phyloP scores from a whole-genome alignment of 129 eudicot species.

The Tagetes patula region DNA sequence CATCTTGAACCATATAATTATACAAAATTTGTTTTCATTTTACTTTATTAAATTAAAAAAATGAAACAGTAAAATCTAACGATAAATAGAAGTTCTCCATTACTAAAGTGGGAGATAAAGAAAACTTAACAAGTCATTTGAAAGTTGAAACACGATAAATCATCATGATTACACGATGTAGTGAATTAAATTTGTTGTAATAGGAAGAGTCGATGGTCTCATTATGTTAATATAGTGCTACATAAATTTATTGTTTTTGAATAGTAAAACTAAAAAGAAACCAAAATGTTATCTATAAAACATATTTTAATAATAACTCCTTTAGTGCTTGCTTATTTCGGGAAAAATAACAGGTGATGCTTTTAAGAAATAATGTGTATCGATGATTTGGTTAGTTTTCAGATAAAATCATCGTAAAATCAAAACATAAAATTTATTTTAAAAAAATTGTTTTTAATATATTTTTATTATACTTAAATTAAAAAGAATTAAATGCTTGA shows the following conservation, averaged over 20 bases:
- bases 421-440: no score
- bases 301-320: no score
- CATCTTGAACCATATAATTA: background rate
- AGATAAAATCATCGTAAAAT: no score
- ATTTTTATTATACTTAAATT: no score
- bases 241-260: background rate
- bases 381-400: no score
- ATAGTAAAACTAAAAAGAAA: background rate
- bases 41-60: background rate
- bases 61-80: background rate
- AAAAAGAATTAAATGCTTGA: no score
- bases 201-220: slow-evolving; percentile 8
- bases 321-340: no score
- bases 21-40: background rate
- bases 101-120: slow-evolving; percentile 22
- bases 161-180: slow-evolving; percentile 23
- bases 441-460: no score
- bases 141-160: slow-evolving; percentile 3
- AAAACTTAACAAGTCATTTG: slow-evolving; percentile 7
- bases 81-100: slow-evolving; percentile 36
- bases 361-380: no score
- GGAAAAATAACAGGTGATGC: no score
- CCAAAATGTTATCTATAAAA: no score
- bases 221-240: slow-evolving; percentile 16
- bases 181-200: slow-evolving; percentile 20